A percentile compares a stretch with the other conserved stretches of the same genome.
phyloP scores from a whole-genome alignment of 129 eudicot genomes.

The Tagetes erecta region DNA sequence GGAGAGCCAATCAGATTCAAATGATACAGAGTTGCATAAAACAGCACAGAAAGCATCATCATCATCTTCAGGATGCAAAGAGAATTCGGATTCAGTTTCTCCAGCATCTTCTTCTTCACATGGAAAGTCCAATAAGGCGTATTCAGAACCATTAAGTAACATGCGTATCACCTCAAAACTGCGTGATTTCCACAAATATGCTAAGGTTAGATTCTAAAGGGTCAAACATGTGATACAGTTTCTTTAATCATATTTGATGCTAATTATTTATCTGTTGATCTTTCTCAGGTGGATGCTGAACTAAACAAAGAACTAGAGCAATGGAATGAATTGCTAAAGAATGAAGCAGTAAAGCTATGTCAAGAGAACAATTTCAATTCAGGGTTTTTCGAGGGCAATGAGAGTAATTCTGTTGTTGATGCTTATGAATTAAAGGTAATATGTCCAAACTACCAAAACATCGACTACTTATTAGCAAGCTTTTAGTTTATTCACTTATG shows the following conservation, averaged over 20 bases:
- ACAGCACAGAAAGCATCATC: conserved; percentile 41
- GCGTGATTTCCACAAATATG: conserved; percentile 89
- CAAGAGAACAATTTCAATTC: conserved; percentile 86
- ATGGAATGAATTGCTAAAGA: conserved; percentile 84
- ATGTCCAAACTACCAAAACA: conserved; percentile 6
- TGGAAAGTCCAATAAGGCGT: conserved; percentile 67
- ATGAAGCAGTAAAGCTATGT: conserved; percentile 84
- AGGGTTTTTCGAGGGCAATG: conserved; percentile 93
- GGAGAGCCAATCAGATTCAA: conserved; percentile 43
- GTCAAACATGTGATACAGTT: background rate
- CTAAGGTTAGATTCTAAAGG: conserved; percentile 55
- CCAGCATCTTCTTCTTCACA: conserved; percentile 64
- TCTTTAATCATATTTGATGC: background rate
- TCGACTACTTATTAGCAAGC: background rate
- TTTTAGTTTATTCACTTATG: conserved; percentile 11
- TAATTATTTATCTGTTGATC: conserved; percentile 20
- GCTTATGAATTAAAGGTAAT: conserved; percentile 90
- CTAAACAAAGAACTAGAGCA: conserved; percentile 87
- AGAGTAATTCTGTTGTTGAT: conserved; percentile 77
- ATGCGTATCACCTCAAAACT: conserved; percentile 76
- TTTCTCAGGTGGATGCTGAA: conserved; percentile 79
- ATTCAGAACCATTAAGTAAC: conserved; percentile 61
- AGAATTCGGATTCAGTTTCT: conserved; percentile 55
- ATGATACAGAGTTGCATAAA: conserved; percentile 54
- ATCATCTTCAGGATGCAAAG: conserved; percentile 55